Evolutionary conservation across 2,329 filamentous ascomycete species (phyloP).

Genomic region (Pezicula carpinea): DNA sequence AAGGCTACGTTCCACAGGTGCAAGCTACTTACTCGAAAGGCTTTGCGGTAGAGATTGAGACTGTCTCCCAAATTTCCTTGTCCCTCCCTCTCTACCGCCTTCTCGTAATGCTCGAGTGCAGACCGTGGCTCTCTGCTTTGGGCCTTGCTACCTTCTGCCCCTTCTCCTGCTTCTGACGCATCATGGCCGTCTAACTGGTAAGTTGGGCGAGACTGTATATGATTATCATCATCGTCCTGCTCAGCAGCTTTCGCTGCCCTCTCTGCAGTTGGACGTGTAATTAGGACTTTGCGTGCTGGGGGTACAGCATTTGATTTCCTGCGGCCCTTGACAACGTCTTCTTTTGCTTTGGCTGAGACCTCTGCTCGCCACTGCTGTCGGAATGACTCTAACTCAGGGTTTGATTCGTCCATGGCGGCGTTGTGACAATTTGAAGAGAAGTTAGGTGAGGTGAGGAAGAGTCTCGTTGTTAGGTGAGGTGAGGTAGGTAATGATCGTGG

Average conservation of each 20-base stretch:
- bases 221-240: conserved; percentile 14
- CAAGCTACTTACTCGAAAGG: conserved; percentile 65
- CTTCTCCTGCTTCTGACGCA: neutral
- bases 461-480: too few relatives aligned
- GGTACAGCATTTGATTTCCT: conserved; percentile 12
- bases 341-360: conserved; percentile 24
- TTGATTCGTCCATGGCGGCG: conserved; percentile 35
- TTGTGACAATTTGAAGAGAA: neutral
- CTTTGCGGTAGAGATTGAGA: conserved; percentile 79
- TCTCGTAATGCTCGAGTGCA: conserved; percentile 89
- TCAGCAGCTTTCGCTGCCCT: conserved; percentile 6
- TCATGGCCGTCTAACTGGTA: conserved; percentile 9
- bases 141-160: conserved; percentile 8
- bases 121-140: conserved; percentile 54
- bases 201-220: neutral
- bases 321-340: conserved; percentile 8
- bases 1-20: neutral
- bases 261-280: conserved; percentile 10
- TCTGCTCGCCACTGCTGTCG: conserved; percentile 83
- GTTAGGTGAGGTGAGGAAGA: too few relatives aligned
- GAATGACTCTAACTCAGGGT: conserved; percentile 79
- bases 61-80: conserved; percentile 87
- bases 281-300: conserved; percentile 5
- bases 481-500: too few relatives aligned
- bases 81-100: conserved; percentile 81